A percentile compares a stretch with the other conserved stretches of the same genome.
Evolutionary conservation across 805 yeast genomes (phyloP).

Genomic region (Candida morakotiae): DNA sequence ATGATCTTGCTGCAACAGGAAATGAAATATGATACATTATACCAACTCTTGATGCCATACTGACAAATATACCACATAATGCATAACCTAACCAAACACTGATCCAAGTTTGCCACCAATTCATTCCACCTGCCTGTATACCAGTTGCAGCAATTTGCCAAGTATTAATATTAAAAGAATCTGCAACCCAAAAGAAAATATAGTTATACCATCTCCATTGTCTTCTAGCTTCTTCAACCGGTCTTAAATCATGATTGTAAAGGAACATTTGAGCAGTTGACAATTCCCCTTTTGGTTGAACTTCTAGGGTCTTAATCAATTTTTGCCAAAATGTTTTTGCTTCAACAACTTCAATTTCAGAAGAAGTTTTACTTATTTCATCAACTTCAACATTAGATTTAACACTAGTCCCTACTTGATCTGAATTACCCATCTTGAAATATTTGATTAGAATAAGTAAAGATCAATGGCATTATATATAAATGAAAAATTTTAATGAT

Average conservation of each 20-base stretch:
- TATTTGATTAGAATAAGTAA: too few species aligned
- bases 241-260: conserved; percentile 71
- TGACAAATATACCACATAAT: conserved; percentile 65
- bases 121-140: conserved; percentile 61
- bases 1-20: conserved; percentile 76
- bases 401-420: background rate
- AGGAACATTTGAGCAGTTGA: conserved; percentile 61
- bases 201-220: conserved; percentile 85
- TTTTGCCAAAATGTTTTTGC: conserved; percentile 3
- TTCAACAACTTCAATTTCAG: conserved; percentile 1
- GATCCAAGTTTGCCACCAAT: conserved; percentile 92
- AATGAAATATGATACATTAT: conserved; percentile 77
- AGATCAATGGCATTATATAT: background rate
- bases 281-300: conserved; percentile 31
- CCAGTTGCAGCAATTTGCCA: conserved; percentile 93
- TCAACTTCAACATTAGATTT: background rate
- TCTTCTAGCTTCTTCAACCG: conserved; percentile 70
- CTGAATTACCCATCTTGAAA: background rate
- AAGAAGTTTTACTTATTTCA: conserved; percentile 1
- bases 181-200: conserved; percentile 83
- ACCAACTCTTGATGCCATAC: conserved; percentile 74
- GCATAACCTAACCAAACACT: conserved; percentile 84
- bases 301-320: conserved; percentile 1
- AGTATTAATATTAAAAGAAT: conserved; percentile 83
- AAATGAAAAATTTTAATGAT: background rate